phyloP scores from a whole-genome alignment of 176 grass and related monocot genomes.

The Carex myosuroides region DNA sequence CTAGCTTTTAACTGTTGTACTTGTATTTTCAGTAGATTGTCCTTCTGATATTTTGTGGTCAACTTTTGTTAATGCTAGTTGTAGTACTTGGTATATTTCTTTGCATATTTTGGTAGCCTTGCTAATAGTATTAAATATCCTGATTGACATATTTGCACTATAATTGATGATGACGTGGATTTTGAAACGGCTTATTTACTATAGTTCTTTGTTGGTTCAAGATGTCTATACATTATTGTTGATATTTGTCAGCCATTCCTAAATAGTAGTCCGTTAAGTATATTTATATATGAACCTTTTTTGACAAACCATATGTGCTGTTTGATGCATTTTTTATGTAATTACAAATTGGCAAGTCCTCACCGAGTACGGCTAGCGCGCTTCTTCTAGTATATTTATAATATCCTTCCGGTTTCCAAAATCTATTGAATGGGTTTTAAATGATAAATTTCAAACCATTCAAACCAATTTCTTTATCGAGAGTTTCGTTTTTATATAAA shows the following conservation, averaged over 20 bases:
- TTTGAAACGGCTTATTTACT: too few species aligned
- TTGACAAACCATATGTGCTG: background rate
- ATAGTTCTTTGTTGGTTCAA: too few species aligned
- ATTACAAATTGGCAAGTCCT: background rate
- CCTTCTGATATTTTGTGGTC: background rate
- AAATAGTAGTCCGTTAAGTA: background rate
- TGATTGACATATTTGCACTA: background rate
- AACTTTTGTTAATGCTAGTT: background rate
- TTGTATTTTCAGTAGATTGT: background rate
- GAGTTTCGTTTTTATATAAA: too few species aligned
- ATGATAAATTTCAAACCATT: too few species aligned
- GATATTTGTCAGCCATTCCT: background rate
- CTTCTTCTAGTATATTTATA: too few species aligned
- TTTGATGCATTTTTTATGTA: background rate
- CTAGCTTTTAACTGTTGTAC: slow-evolving; percentile 1
- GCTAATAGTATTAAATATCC: background rate
- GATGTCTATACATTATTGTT: background rate
- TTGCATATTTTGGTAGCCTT: background rate
- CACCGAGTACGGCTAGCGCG: too few species aligned
- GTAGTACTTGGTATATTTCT: background rate
- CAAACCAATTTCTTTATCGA: too few species aligned
- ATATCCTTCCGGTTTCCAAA: too few species aligned
- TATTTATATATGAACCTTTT: background rate
- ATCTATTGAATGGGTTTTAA: too few species aligned
- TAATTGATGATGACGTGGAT: background rate